These are phyloP conservation scores for Ascochyta koolunga DNA, from an alignment of 2,329 filamentous ascomycete species.

Conservation along the genomic window DNA sequence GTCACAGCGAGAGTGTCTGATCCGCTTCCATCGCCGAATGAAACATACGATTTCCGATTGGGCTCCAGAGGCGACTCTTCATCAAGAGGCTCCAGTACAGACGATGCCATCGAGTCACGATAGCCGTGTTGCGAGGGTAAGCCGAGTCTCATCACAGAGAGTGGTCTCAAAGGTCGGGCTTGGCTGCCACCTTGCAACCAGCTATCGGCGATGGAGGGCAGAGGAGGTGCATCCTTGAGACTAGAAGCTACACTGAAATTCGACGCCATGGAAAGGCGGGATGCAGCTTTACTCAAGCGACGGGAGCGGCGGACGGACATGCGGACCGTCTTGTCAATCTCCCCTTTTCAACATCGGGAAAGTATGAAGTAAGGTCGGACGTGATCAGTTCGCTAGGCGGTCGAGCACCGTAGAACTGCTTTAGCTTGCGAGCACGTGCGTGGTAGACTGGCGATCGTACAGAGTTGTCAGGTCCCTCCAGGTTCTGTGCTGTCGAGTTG, in stretches of 20 bases:
- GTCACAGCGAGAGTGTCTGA: constrained; percentile 75
- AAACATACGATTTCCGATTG: constrained; percentile 96
- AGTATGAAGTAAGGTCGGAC: constrained; percentile 94
- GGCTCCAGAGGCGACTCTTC: constrained; percentile 88
- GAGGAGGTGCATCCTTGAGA: constrained; percentile 88
- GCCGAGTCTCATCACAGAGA: constrained; percentile 66
- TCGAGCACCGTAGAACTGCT: constrained; percentile 87
- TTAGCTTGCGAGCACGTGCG: constrained; percentile 61
- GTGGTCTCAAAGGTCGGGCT: constrained; percentile 59
- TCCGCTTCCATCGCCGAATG: constrained; percentile 73
- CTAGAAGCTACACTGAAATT: constrained; percentile 93
- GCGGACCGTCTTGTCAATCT: constrained; percentile 93
- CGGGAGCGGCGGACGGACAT: constrained; percentile 90
- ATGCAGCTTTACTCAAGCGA: constrained; percentile 89
- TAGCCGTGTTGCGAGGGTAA: constrained; percentile 67
- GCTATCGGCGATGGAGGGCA: constrained; percentile 92
- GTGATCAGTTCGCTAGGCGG: constrained; percentile 97
- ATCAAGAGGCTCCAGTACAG: constrained; percentile 84
- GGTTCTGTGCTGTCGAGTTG: constrained; percentile 56
- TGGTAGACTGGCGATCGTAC: constrained; percentile 45
- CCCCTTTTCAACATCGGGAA: constrained; percentile 93
- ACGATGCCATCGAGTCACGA: constrained; percentile 87
- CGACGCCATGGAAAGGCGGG: constrained; percentile 90
- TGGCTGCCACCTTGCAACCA: constrained; percentile 71
- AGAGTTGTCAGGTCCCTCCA: constrained; percentile 49